Conservation (phyloP, 2,329 filamentous ascomycete genomes). For the Exophiala aquamarina region DNA sequence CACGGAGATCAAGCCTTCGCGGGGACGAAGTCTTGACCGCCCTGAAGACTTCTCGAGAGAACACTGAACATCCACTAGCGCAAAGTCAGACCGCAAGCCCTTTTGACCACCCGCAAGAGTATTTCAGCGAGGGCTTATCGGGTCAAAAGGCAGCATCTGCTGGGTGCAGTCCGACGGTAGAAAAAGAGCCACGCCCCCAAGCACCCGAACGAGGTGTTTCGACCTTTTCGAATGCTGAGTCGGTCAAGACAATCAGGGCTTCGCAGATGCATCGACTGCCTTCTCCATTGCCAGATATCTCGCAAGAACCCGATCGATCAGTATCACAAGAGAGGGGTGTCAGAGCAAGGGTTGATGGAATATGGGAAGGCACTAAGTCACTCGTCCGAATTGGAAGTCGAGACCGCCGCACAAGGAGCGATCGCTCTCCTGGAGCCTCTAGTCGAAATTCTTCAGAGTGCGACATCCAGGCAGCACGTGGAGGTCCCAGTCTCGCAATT, state of each 20-base stretch:
- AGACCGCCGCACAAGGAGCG: constrained; percentile 33
- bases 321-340: constrained; percentile 16
- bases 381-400: constrained; percentile 28
- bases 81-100: constrained; percentile 73
- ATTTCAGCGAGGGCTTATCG: constrained; percentile 33
- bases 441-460: constrained; percentile 25
- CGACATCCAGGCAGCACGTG: constrained; percentile 37
- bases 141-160: constrained; percentile 15
- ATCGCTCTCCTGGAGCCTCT: constrained; percentile 35
- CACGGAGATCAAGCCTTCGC: constrained; percentile 56
- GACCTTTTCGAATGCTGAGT: constrained; percentile 47
- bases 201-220: constrained; percentile 42
- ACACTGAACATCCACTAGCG: constrained; percentile 69
- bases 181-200: constrained; percentile 35
- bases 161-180: constrained; percentile 27
- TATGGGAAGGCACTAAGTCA: constrained; percentile 26
- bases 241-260: constrained; percentile 45
- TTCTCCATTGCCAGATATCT: constrained; percentile 7
- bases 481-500: constrained; percentile 44
- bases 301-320: constrained; percentile 11
- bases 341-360: constrained; percentile 22
- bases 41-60: constrained; percentile 50
- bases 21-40: constrained; percentile 59
- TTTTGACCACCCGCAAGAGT: constrained; percentile 43
- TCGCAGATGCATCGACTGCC: constrained; percentile 30